Base-by-base conservation (phyloP, 2,329 filamentous ascomycete genomes). In the Teratosphaeria viscida region DNA sequence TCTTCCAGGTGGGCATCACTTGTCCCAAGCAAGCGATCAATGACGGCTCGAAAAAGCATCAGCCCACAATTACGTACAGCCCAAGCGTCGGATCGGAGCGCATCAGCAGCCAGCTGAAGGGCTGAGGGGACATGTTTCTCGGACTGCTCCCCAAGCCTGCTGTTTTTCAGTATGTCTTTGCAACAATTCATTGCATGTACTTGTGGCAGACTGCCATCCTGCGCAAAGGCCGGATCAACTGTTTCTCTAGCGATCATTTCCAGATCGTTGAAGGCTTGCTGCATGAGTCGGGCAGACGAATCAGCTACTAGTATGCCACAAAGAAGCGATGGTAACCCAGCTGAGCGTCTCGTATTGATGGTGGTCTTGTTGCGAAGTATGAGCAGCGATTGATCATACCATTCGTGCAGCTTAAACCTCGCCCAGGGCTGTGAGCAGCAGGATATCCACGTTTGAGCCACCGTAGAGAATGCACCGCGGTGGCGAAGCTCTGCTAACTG, bases 101-200 rank as follows among this genome's bases (percentile, higher is more conserved):
- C 90, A 60, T 82, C 82, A 11, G 89, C 89, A 1, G 92, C 91
- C n/a, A 97, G 79, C 62, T 86, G 82, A 3, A 99, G 79, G 37
- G 87, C 87, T 34, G 84, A 79, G 8, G 88, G 85, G 7, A 96
- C 79, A 66, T 91, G 87, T 0, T 78, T 78, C 67, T 95, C 90
- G 0, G 90, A 88, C 57, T 82, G 81, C 59, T 84, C 84, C 32
- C 89, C 81, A 14, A 97, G 79, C 56, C 85, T 83, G 0, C 90
- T 90, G 65, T 87, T 91, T 60, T 89, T 92, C 73, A 96, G 94
- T 2, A 96, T 86, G 64, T 95, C 91, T 70, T 94, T 94, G 60
- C 99, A 77, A 62, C 89, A 96, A 71, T 99, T 99, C 70, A 96
- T 82, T 0, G 94, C 91, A 72, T 99, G 94, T 0, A 99, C 94